Percentiles rank a stretch among this genome's conserved stretches.
These are phyloP conservation scores for Stentor coeruleus DNA, from an alignment of 73 alveolate species.

Conservation along the genomic window DNA sequence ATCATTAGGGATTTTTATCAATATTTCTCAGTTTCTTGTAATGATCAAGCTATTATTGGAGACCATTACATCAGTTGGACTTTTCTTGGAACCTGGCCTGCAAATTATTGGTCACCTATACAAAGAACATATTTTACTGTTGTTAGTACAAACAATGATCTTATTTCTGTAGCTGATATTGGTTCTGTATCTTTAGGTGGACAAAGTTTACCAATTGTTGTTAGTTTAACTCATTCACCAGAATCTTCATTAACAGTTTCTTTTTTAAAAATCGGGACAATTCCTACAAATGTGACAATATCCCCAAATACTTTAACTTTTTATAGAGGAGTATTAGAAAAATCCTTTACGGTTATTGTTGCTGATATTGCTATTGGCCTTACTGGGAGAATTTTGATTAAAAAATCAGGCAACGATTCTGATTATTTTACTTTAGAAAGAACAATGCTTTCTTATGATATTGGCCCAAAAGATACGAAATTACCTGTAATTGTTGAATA, in stretches of 20 bases:
- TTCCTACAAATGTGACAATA: background rate
- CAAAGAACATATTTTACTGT: constrained; percentile 1
- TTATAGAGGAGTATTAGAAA: background rate
- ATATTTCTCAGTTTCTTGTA: constrained; percentile 15
- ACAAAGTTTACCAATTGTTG: background rate
- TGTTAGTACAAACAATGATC: background rate
- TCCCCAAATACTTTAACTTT: constrained; percentile 3
- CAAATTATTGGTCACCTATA: constrained; percentile 21
- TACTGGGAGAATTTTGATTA: background rate
- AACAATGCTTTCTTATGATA: background rate
- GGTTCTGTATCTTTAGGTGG: background rate
- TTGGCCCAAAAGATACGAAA: background rate
- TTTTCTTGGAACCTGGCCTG: constrained; percentile 17
- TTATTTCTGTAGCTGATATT: background rate
- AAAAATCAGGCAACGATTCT: constrained; percentile 7
- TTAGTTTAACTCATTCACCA: background rate
- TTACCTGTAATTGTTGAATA: constrained; percentile 4
- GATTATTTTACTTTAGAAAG: background rate
- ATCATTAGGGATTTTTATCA: background rate
- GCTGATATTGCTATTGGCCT: background rate
- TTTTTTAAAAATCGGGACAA: background rate
- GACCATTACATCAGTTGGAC: background rate
- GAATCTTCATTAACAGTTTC: background rate
- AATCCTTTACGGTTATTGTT: background rate
- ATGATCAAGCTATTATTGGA: background rate